phyloP scores from a whole-genome alignment of 192 early-diverging fungal species.

The Entrophospora sp. region DNA sequence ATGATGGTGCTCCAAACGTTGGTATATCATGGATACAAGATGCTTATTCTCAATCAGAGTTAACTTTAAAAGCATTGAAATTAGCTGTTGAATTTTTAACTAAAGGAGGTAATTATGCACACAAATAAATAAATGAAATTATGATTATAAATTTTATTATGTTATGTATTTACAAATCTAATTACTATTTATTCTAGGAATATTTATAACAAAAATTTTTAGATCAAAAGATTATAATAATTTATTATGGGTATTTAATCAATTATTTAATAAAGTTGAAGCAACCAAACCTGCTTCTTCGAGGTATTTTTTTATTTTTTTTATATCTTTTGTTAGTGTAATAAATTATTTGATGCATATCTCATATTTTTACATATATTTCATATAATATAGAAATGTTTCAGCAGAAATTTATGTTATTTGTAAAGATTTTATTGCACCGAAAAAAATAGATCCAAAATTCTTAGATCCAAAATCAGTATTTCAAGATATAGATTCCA shows the following conservation, averaged over 20 bases:
- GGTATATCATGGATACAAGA: conserved; percentile 94
- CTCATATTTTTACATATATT: neutral
- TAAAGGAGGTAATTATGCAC: conserved; percentile 58
- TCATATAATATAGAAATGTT: conserved; percentile 59
- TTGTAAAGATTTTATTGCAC: conserved; percentile 85
- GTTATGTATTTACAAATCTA: neutral
- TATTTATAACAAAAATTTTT: conserved; percentile 98
- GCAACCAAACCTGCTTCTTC: conserved; percentile 98
- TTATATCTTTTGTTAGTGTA: too few species aligned
- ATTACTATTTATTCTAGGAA: conserved; percentile 22
- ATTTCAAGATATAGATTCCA: conserved; percentile 83
- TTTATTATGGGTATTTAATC: conserved; percentile 96
- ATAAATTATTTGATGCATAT: neutral
- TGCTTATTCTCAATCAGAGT: conserved; percentile 91
- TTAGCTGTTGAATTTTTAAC: conserved; percentile 88
- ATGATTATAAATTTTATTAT: neutral
- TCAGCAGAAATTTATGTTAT: conserved; percentile 99
- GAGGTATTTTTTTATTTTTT: neutral
- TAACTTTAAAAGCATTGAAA: conserved; percentile 85
- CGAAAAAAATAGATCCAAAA: conserved; percentile 89
- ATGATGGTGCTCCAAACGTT: conserved; percentile 99
- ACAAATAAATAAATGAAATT: neutral
- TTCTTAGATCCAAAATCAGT: conserved; percentile 90
- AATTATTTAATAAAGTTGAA: conserved; percentile 92
- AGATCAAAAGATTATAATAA: conserved; percentile 99